phyloP scores from a whole-genome alignment of 2,329 filamentous ascomycete genomes.

The Aspergillus fumigatiaffinis region DNA sequence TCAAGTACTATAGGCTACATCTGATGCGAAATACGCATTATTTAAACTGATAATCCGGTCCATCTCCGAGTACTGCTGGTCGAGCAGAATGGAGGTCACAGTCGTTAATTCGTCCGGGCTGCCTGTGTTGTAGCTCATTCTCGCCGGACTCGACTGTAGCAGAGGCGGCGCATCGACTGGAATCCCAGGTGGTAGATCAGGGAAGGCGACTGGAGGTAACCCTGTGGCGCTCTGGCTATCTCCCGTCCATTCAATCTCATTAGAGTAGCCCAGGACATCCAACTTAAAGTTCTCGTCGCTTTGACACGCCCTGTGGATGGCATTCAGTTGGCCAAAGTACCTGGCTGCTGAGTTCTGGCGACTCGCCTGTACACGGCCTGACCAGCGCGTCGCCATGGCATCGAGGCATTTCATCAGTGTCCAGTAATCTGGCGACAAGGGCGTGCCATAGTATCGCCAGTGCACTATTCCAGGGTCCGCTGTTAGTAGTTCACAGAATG shows the following conservation, averaged over 20 bases:
- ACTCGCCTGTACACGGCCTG: conserved; percentile 1
- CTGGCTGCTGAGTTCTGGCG: neutral
- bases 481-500: neutral
- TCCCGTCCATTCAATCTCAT: conserved; percentile 6
- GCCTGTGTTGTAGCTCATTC: neutral
- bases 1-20: neutral
- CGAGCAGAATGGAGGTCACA: conserved; percentile 20
- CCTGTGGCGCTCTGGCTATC: no score
- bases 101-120: conserved; percentile 18
- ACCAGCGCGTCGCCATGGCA: conserved; percentile 18
- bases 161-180: no score
- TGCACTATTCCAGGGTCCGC: conserved; percentile 18
- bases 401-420: conserved; percentile 19
- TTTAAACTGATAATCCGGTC: conserved; percentile 24
- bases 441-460: conserved; percentile 16
- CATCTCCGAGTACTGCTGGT: conserved; percentile 23
- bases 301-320: conserved; percentile 1
- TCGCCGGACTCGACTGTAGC: neutral
- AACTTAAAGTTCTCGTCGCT: conserved; percentile 3
- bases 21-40: neutral
- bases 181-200: no score
- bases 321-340: conserved; percentile 2
- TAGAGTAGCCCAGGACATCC: conserved; percentile 8
- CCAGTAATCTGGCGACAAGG: conserved; percentile 20
- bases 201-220: no score